Percentiles rank a stretch among this genome's conserved stretches.
phyloP scores from a whole-genome alignment of 1,284 basidiomycete genomes.

The Xerocomus nothofagi region DNA sequence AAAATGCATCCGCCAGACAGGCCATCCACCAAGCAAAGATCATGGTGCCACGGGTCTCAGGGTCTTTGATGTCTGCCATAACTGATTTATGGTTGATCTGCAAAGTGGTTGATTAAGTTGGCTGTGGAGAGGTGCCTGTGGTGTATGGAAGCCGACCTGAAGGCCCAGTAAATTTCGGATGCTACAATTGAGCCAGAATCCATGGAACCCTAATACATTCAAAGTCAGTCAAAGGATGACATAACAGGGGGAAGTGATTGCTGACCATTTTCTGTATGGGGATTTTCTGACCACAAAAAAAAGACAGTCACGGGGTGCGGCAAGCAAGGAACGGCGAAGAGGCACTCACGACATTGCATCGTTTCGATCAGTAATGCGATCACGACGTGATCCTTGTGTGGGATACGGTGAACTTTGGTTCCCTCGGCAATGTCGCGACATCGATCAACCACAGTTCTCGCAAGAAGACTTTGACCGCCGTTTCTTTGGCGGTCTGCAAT shows the following conservation, averaged over 20 bases:
- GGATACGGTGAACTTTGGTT: conserved; percentile 78
- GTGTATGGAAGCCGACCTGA: conserved; percentile 46
- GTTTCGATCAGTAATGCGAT: conserved; percentile 76
- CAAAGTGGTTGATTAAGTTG: conserved; percentile 11
- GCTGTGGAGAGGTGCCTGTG: conserved; percentile 5
- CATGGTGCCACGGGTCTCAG: conserved; percentile 74
- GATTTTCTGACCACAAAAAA: conserved; percentile 54
- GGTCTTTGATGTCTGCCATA: conserved; percentile 65
- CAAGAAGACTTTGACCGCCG: conserved; percentile 71
- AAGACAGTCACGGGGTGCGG: conserved; percentile 12
- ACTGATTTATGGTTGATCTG: conserved; percentile 82
- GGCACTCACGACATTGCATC: conserved; percentile 77
- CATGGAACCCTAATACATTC: conserved; percentile 60
- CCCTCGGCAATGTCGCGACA: conserved; percentile 83
- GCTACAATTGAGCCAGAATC: conserved; percentile 78
- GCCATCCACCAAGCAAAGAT: conserved; percentile 84
- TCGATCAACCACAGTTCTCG: conserved; percentile 75
- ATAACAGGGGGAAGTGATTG: conserved; percentile 11
- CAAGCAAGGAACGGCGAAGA: conserved; percentile 9
- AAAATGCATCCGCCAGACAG: conserved; percentile 58
- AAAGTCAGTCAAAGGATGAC: conserved; percentile 13
- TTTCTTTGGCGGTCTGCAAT: conserved; percentile 74
- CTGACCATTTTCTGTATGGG: conserved; percentile 62
- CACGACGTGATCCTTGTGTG: conserved; percentile 79
- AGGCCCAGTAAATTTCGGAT: conserved; percentile 77